Conservation (phyloP, 495 filamentous ascomycete genomes). For the Penicillium robsamsonii region DNA sequence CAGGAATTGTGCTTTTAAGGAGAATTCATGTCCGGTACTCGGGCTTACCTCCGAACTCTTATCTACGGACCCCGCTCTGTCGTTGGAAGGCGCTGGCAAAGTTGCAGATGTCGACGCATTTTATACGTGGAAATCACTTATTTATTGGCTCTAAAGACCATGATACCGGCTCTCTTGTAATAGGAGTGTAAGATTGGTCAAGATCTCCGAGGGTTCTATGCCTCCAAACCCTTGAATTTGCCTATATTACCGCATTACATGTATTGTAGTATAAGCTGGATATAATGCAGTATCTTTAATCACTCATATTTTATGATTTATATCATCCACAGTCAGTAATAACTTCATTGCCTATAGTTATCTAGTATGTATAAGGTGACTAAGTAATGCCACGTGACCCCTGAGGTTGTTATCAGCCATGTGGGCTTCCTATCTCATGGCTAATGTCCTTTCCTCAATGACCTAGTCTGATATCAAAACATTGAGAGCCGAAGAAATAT, state of each 20-base stretch:
- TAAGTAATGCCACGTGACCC: constrained; percentile 7
- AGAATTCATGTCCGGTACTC: background rate
- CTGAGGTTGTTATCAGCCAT: constrained; percentile 8
- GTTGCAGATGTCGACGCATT: background rate
- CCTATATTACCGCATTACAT: background rate
- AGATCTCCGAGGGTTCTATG: background rate
- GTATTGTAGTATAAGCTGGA: background rate
- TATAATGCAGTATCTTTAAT: background rate
- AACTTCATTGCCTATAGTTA: background rate
- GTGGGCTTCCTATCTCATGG: constrained; percentile 17
- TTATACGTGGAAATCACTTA: background rate
- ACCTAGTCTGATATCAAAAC: background rate
- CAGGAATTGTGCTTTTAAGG: background rate
- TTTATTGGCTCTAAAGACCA: background rate
- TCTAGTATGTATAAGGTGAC: constrained; percentile 4
- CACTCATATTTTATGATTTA: background rate
- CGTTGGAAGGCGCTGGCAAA: constrained; percentile 13
- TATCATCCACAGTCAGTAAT: background rate
- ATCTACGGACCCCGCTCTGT: constrained; percentile 22
- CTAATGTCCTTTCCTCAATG: constrained; percentile 8
- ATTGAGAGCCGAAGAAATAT: background rate
- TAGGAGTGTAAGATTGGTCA: background rate
- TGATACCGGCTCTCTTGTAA: background rate
- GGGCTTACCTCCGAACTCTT: constrained; percentile 12
- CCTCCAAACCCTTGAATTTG: background rate